These are phyloP conservation scores for Didymella lethalis DNA, from an alignment of 2,329 filamentous ascomycete species.

Conservation along the genomic window DNA sequence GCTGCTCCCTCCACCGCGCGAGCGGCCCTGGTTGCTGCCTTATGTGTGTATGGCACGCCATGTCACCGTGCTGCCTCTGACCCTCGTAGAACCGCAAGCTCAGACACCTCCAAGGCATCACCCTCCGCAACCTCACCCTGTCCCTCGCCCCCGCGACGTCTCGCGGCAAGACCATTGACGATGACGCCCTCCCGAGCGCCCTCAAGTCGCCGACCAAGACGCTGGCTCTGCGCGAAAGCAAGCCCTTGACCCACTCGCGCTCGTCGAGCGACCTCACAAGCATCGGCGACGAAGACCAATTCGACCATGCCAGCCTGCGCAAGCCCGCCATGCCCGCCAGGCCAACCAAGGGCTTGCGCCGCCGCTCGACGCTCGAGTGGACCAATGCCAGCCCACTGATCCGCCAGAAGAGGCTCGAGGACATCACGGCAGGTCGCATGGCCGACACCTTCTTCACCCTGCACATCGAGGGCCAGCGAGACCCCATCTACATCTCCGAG, in stretches of 20 bases:
- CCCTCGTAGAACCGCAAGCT: conserved; percentile 77
- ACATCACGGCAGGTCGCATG: conserved; percentile 73
- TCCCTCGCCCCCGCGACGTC: conserved; percentile 58
- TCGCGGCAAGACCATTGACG: conserved; percentile 73
- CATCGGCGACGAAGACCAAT: conserved; percentile 1
- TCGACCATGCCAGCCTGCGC: conserved; percentile 25
- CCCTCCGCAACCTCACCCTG: conserved; percentile 85
- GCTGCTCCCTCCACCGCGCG: conserved; percentile 33
- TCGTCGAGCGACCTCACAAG: conserved; percentile 64
- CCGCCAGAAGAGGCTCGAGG: conserved; percentile 78
- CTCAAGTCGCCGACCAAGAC: conserved; percentile 73
- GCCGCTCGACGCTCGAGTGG: conserved; percentile 71
- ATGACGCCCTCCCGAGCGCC: conserved; percentile 73
- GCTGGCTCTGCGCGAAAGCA: conserved; percentile 60
- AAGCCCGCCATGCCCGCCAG: conserved; percentile 38
- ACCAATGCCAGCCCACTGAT: conserved; percentile 64
- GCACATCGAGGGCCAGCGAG: conserved; percentile 69
- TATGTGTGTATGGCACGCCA: conserved; percentile 35
- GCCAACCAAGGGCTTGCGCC: conserved; percentile 54
- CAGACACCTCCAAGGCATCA: conserved; percentile 85
- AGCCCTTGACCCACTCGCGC: conserved; percentile 63
- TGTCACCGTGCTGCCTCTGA: neutral
- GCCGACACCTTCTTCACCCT: conserved; percentile 91
- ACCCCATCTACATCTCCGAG: conserved; percentile 92
- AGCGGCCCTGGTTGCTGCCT: conserved; percentile 51